Evolutionary conservation across 441 rosid species (phyloP).

Genomic region (Biscutella auriculata): DNA sequence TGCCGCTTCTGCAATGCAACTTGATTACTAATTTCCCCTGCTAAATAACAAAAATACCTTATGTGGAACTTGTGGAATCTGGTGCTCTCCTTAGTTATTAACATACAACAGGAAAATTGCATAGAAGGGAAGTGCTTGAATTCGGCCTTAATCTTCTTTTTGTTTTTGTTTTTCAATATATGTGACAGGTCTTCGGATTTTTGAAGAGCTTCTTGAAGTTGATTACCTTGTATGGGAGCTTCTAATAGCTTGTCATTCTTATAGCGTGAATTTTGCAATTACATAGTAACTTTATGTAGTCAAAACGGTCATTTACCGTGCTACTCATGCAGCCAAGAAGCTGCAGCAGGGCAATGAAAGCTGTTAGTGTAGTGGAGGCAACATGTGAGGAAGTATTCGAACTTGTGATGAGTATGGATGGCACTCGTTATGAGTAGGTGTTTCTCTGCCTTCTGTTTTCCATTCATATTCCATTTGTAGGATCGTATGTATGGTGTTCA

Average conservation of each 20-base stretch:
- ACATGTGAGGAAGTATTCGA: conserved; percentile 96
- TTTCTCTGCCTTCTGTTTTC: conserved; percentile 16
- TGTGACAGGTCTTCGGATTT: conserved; percentile 91
- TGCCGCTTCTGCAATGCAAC: conserved; percentile 11
- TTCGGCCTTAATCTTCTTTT: neutral
- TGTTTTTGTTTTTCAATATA: neutral
- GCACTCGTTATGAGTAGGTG: conserved; percentile 95
- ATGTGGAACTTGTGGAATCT: neutral
- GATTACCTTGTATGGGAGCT: conserved; percentile 84
- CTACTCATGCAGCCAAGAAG: conserved; percentile 81
- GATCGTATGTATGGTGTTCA: conserved; percentile 1
- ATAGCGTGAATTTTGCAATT: conserved; percentile 5
- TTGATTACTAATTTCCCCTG: neutral
- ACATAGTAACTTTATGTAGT: conserved; percentile 14
- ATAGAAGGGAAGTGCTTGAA: too few relatives aligned
- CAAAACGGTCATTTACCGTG: conserved; percentile 19
- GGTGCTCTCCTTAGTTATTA: neutral
- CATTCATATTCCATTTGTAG: neutral
- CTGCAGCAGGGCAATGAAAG: conserved; percentile 99
- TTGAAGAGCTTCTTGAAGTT: conserved; percentile 99
- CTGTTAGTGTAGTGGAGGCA: conserved; percentile 98
- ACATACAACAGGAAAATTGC: too few relatives aligned
- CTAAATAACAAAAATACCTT: neutral
- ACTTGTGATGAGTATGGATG: conserved; percentile 99
- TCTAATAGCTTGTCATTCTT: conserved; percentile 1